Percentiles rank a stretch among this genome's conserved stretches.
Evolutionary conservation across 2,329 filamentous ascomycete genomes (phyloP).

Genomic region (Ceratocystiopsis brevicomis): DNA sequence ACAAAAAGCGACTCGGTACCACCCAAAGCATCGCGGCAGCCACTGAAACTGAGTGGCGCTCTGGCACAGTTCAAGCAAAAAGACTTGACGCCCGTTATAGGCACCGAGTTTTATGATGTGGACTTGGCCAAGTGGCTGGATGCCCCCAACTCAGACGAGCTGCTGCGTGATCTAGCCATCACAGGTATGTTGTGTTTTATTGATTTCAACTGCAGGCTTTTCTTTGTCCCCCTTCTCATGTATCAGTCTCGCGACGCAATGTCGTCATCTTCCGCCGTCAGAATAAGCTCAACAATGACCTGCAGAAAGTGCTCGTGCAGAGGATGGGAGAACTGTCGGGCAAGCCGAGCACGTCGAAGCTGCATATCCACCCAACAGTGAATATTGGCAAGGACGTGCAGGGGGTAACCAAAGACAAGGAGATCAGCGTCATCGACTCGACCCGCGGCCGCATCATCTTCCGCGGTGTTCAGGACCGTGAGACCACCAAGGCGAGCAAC

Average conservation of each 20-base stretch:
- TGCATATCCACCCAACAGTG: constrained; percentile 42
- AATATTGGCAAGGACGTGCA: constrained; percentile 35
- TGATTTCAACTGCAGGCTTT: neutral
- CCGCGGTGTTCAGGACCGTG: constrained; percentile 16
- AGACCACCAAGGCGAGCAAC: constrained; percentile 10
- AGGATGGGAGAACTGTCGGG: constrained; percentile 40
- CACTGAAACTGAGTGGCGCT: constrained; percentile 29
- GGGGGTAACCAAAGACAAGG: constrained; percentile 22
- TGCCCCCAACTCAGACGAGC: constrained; percentile 40
- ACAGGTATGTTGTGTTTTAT: constrained; percentile 28
- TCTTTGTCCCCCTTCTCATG: neutral
- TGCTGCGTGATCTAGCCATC: constrained; percentile 47
- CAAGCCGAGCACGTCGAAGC: constrained; percentile 34
- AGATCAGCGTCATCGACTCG: constrained; percentile 42
- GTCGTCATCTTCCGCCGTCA: constrained; percentile 48
- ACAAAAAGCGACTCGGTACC: too few relatives aligned
- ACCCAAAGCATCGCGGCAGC: constrained; percentile 10
- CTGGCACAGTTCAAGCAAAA: constrained; percentile 34
- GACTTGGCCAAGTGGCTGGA: constrained; percentile 42
- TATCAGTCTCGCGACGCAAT: constrained; percentile 37
- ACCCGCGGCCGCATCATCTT: constrained; percentile 13
- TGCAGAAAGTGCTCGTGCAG: constrained; percentile 40
- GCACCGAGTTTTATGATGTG: constrained; percentile 38
- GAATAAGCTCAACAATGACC: constrained; percentile 33
- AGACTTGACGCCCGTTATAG: constrained; percentile 43